Conservation (phyloP, 2,329 filamentous ascomycete genomes). For the Scedosporium aurantiacum region DNA sequence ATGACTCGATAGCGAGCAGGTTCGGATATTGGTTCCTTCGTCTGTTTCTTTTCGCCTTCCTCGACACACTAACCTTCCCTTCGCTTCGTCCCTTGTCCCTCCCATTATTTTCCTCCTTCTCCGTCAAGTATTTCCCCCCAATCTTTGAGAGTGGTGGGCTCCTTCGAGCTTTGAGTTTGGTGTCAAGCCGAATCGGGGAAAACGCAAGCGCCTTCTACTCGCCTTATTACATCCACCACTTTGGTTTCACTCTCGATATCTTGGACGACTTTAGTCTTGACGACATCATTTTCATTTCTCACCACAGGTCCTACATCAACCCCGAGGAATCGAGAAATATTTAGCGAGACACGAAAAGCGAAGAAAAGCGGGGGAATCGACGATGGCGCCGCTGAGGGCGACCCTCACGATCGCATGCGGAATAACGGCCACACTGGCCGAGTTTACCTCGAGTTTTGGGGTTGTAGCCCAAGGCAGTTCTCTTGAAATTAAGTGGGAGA, state of each 20-base stretch:
- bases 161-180: not conserved
- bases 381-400: not conserved
- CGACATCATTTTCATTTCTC: not conserved
- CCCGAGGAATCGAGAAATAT: not conserved
- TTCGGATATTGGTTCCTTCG: not conserved
- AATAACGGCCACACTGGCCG: not conserved
- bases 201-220: not conserved
- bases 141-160: not conserved
- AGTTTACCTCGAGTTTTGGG: not conserved
- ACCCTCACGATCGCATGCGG: not conserved
- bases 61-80: not conserved
- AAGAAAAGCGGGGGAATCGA: not conserved
- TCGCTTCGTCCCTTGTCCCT: too few species aligned
- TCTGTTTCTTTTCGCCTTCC: not conserved
- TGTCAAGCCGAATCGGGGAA: not conserved
- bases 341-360: not conserved
- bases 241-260: too few species aligned
- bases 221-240: not conserved
- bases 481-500: conserved; percentile 3
- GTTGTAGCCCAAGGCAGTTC: not conserved
- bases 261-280: not conserved
- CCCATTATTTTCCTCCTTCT: not conserved
- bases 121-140: not conserved
- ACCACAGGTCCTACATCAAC: not conserved
- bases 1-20: not conserved